Percentiles rank a stretch among this genome's conserved stretches.
Evolutionary conservation across 768 basidiomycete genomes (phyloP).

Genomic region (Pisolithus marmoratus): DNA sequence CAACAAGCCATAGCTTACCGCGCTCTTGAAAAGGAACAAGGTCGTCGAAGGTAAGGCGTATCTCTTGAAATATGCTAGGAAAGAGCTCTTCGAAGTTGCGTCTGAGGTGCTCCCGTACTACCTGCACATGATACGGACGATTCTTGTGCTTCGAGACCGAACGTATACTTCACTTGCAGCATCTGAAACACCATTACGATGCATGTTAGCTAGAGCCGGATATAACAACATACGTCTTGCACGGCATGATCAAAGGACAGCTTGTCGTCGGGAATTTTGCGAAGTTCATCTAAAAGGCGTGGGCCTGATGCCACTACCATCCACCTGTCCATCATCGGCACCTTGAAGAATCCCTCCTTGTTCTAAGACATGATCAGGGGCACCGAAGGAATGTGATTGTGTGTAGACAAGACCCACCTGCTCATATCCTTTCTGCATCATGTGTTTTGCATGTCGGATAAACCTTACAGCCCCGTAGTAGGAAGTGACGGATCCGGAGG

Average conservation of each 20-base stretch:
- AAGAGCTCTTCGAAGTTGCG: constrained; percentile 30
- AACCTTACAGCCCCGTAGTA: constrained; percentile 27
- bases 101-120: constrained; percentile 27
- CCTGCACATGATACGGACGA: constrained; percentile 33
- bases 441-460: constrained; percentile 23
- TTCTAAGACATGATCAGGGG: constrained; percentile 19
- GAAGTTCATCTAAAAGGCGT: constrained; percentile 44
- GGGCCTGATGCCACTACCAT: constrained; percentile 38
- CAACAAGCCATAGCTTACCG: constrained; percentile 11
- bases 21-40: constrained; percentile 16
- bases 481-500: constrained; percentile 29
- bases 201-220: constrained; percentile 7
- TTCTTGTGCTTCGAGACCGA: constrained; percentile 29
- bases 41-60: constrained; percentile 26
- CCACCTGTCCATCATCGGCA: constrained; percentile 42
- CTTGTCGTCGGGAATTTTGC: constrained; percentile 41
- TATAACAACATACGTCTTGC: constrained; percentile 29
- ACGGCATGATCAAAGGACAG: constrained; percentile 38
- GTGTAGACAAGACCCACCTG: constrained; percentile 17
- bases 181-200: constrained; percentile 21
- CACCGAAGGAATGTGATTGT: not conserved
- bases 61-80: constrained; percentile 29
- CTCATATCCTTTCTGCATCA: constrained; percentile 34
- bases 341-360: constrained; percentile 36
- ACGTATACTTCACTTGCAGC: constrained; percentile 33